Evolutionary conservation across 306 rosid genomes (phyloP).

Genomic region (Cucurbita moschata): DNA sequence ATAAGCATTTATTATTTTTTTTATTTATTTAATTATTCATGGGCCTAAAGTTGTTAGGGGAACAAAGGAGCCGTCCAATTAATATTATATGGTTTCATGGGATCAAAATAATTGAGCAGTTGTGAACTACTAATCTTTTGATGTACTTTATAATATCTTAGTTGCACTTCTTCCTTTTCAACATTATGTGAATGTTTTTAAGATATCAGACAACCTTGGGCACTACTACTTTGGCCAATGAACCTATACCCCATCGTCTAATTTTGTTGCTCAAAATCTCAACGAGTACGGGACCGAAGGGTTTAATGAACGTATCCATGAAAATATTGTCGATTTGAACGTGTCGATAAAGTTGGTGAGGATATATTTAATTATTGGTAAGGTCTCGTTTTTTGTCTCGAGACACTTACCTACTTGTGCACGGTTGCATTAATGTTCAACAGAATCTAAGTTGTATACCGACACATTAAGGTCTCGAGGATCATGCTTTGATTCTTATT

Average conservation of each 20-base stretch:
- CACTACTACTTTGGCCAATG: background rate
- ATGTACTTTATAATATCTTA: background rate
- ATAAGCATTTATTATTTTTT: background rate
- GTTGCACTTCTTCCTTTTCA: constrained; percentile 6
- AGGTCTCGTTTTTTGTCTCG: background rate
- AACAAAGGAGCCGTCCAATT: constrained; percentile 2
- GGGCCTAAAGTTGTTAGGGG: background rate
- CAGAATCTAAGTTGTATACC: too few relatives aligned
- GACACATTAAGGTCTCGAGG: too few relatives aligned
- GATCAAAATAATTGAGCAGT: constrained; percentile 4
- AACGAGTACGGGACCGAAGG: background rate
- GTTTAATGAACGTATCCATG: background rate
- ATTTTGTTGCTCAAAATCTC: background rate
- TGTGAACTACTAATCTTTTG: background rate
- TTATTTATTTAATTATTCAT: background rate
- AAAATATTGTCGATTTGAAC: background rate
- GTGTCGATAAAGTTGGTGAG: background rate
- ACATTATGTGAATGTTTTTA: constrained; percentile 3
- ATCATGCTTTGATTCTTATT: background rate
- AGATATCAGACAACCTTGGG: constrained; percentile 7
- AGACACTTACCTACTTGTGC: background rate
- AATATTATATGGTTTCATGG: background rate
- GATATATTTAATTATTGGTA: background rate
- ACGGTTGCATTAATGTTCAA: background rate
- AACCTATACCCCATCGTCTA: background rate